A percentile compares a stretch with the other conserved stretches of the same genome.
These are phyloP conservation scores for Vaccinium vitisidaea DNA, from an alignment of 148 eudicot species.

Conservation along the genomic window DNA sequence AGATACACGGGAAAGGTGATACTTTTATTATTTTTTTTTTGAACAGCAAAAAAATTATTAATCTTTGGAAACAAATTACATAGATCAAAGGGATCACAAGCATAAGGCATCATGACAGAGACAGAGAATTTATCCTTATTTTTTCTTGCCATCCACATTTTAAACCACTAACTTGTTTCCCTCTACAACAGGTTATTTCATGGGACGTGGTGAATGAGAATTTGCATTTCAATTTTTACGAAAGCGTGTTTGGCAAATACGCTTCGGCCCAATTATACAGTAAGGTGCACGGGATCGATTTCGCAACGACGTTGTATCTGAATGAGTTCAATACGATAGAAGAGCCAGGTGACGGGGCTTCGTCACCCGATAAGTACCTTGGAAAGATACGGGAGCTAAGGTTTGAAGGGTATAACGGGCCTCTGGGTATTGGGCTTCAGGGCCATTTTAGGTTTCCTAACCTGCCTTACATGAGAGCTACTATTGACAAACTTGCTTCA, in stretches of 20 bases:
- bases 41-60: too few species aligned
- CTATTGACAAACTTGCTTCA: conserved; percentile 40
- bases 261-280: conserved; percentile 26
- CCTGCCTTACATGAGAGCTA: conserved; percentile 43
- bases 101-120: too few species aligned
- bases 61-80: too few species aligned
- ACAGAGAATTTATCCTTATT: too few species aligned
- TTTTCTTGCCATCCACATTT: not conserved
- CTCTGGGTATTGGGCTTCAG: conserved; percentile 38
- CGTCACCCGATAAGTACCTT: conserved; percentile 41
- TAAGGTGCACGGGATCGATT: conserved; percentile 24
- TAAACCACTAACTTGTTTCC: not conserved
- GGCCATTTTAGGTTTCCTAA: conserved; percentile 34
- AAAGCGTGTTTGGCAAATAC: conserved; percentile 27
- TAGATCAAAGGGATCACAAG: too few species aligned
- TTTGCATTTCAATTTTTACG: conserved; percentile 42
- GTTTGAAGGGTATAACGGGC: not conserved
- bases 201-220: conserved; percentile 73
- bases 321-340: conserved; percentile 67
- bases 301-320: conserved; percentile 32
- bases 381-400: conserved; percentile 31
- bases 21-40: not conserved
- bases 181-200: conserved; percentile 28
- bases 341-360: conserved; percentile 16
- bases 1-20: conserved; percentile 26